Base-by-base conservation (phyloP, 2,329 filamentous ascomycete species). In the Xylariaceae sp. region DNA sequence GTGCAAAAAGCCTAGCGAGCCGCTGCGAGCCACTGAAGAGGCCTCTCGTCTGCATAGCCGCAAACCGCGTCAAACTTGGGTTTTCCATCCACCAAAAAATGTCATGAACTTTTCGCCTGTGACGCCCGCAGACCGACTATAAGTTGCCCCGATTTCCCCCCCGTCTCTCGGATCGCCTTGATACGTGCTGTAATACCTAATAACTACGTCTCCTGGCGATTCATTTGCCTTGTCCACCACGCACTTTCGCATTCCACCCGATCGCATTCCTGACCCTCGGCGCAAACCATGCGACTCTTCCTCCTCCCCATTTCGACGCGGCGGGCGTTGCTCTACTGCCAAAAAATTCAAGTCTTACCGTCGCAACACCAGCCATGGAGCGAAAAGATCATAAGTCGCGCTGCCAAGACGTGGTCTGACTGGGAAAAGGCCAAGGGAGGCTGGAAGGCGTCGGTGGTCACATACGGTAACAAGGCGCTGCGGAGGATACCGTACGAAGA, bases 401-500 rank as follows among this genome's bases (percentile, higher is more conserved):
- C 89, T 0, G 85, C 88, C 50, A 80, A 84, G 67, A 86, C 88
- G 49, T 97, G 93, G 93, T 82, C 89, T 3, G 78, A 80, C 60
- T 97, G 93, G 92, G 94, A 97, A 75, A 86, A 88, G 73, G 88
- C 88, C 66, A 86, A 92, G 15, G 80, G 80, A 50, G 89, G 90
- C 56, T 97, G 94, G 94, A 91, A 97, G 79, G 91, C 88, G 71
- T 85, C 85, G 67, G 81, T 97, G 17, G 93, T 94, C 55, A 81
- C 83, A 60, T 95, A 93, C 74, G 94, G 94, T 58, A 97, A 99
- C 76, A 79, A 85, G 53, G 85, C 90, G 13, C 84, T 99, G 62
- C 87, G 90, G 68, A 85, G 90, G 63, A 96, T 99, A 69, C 90
- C 94, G 2, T 97, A 90, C 73, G 90, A 97, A 76, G 94, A 99